Evolutionary conservation across 768 basidiomycete genomes (phyloP), one percentile per base, ranked within the genome.

Genomic region (Coprinopsis sp.): DNA sequence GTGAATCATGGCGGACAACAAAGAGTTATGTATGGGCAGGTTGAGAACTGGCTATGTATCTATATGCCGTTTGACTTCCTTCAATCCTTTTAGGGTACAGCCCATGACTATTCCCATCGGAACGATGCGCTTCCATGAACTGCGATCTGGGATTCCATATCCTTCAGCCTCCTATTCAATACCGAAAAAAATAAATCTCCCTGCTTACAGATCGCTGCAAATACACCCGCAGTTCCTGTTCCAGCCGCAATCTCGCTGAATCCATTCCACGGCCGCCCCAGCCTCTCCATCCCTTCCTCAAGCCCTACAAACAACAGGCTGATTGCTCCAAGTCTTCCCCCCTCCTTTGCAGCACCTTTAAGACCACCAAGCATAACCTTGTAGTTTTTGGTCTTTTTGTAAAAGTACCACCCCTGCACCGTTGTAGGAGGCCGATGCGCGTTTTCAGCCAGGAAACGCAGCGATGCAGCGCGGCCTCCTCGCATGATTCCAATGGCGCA

Each of bases 301-400:
- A 73, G 59, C 44, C 64, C 66, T 7, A 72, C 73, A 63, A 71
- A 78, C 13, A 67, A 68, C 28, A 68, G 34, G 10, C 64, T 70
- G 46, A 74, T 52, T 22, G 50, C 42, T 0, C 62, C 68, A 31
- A 91, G 64, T 56, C 70, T 74, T 42, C 63, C 53, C 1, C 75
- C 83, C 41, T 88, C 79, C 46, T 53, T 51, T 1, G 74, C 84
- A 5, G 78, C 91, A 13, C 79, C 81, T 56, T 77, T 79, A 60
- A 93, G 60, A 7, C 77, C 91, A 0, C 77, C 84, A 51, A 82
- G 73, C 58, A 91, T 75, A 54, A 92, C 79, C 55, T 79, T 73
- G 72, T 93, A 94, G 71, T 94, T 94, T 65, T 94, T 95, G 23
- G 90, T 92, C 72, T 94, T 94, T 63, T 91, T 87, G 79, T 95